Evolutionary conservation across 2,329 filamentous ascomycete species (phyloP).

Genomic region (Fusarium illudens): DNA sequence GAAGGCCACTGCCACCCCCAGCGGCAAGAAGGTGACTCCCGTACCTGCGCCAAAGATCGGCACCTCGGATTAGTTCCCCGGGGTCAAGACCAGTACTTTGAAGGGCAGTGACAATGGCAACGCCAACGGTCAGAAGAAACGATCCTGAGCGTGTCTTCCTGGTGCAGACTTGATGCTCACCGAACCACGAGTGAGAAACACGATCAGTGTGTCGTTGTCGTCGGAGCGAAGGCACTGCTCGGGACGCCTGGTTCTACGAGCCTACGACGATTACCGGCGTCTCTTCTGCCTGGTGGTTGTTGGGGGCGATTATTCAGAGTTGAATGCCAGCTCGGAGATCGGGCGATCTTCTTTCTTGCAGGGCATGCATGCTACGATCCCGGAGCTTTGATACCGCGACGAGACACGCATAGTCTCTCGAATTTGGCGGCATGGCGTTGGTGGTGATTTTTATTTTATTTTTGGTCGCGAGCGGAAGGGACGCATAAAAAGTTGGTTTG

Average conservation of each 20-base stretch:
- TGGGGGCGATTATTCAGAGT: not conserved
- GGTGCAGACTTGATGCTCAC: not conserved
- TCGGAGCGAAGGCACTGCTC: not conserved
- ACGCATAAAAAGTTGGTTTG: slow-evolving; percentile 10
- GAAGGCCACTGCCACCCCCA: slow-evolving; percentile 35
- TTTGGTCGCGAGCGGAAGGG: slow-evolving; percentile 17
- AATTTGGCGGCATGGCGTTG: slow-evolving; percentile 42
- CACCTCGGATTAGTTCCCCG: slow-evolving; percentile 36
- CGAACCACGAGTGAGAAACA: not conserved
- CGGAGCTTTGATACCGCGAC: slow-evolving; percentile 37
- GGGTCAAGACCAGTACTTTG: not conserved
- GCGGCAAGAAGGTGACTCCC: slow-evolving; percentile 39
- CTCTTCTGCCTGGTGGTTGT: not conserved
- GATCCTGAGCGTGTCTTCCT: not conserved
- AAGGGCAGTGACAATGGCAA: not conserved
- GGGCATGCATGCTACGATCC: slow-evolving; percentile 19
- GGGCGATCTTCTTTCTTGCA: slow-evolving; percentile 21
- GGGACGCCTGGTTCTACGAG: not conserved
- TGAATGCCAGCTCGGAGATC: slow-evolving; percentile 1
- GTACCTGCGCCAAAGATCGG: slow-evolving; percentile 38
- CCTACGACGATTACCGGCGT: not conserved
- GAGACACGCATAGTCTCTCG: slow-evolving; percentile 37
- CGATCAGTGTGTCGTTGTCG: not conserved
- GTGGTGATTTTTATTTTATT: slow-evolving; percentile 40
- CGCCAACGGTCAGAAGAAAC: not conserved